Evolutionary conservation across 306 rosid species (phyloP), one percentile per base, ranked within the genome.

Genomic region (Myrica gale): DNA sequence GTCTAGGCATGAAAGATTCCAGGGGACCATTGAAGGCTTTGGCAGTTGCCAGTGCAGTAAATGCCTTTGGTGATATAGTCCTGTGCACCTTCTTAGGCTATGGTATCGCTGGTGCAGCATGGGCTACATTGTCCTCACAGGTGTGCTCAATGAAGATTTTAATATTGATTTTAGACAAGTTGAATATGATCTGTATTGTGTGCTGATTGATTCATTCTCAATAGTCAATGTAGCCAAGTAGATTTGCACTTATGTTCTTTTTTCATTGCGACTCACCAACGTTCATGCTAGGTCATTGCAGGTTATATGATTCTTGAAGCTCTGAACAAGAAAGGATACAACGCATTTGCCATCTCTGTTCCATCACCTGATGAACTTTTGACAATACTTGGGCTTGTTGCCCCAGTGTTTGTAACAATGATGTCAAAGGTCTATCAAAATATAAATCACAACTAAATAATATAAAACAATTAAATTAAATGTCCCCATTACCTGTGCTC

Each of bases 401-500:
- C 96, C 65, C 97, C 98, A 10, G 89, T 90, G 9, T 89, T 92
- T 78, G 6, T 95, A 75, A 89, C 93, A 65, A 58, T 88, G 91
- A 90, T 90, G 82, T 89, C 97, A 67, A 95, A 92, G 96, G 97
- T 91, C n/a, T n/a, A n/a, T n/a, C n/a, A n/a, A n/a, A n/a, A n/a
- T n/a, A n/a, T n/a, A n/a, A n/a, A n/a, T n/a, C n/a, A n/a, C n/a
- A n/a, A n/a, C n/a, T n/a, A n/a, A n/a, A n/a, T n/a, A n/a, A n/a
- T n/a, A n/a, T n/a, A n/a, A n/a, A n/a, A n/a, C n/a, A n/a, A n/a
- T n/a, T n/a, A n/a, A n/a, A n/a, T n/a, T n/a, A n/a, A n/a, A n/a
- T n/a, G n/a, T n/a, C n/a, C n/a, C n/a, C n/a, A n/a, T n/a, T n/a
- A n/a, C n/a, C n/a, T n/a, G n/a, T n/a, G n/a, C n/a, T n/a, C n/a